These are phyloP conservation scores for Hawksworthiomyces lignivorus DNA, from an alignment of 2,329 filamentous ascomycete species.

Conservation along the genomic window DNA sequence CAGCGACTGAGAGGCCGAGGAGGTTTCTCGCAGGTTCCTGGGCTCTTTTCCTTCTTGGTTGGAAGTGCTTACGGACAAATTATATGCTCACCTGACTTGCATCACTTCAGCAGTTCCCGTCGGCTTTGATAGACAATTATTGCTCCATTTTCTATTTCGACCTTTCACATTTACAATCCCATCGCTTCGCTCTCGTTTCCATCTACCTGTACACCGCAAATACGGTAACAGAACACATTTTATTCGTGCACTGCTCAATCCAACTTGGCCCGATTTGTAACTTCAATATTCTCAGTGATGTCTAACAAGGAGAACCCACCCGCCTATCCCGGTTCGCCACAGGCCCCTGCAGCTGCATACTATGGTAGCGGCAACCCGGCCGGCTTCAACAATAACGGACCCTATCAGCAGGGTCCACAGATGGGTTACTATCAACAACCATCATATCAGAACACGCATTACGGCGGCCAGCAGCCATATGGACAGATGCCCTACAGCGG, in stretches of 20 bases:
- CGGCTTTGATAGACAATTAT: no score
- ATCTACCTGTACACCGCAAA: no score
- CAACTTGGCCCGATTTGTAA: no score
- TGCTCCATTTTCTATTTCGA: not conserved
- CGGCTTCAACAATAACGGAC: slow-evolving; percentile 21
- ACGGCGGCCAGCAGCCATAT: slow-evolving; percentile 4
- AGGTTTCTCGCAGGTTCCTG: no score
- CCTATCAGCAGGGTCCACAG: slow-evolving; percentile 33
- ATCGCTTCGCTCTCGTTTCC: not conserved
- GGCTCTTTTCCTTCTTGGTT: no score
- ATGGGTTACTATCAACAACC: slow-evolving; percentile 37
- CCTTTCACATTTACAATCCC: not conserved
- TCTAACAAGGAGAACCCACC: slow-evolving; percentile 40
- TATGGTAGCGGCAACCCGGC: slow-evolving; percentile 12
- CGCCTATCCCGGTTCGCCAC: slow-evolving; percentile 33
- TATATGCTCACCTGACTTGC: no score
- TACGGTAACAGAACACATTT: no score
- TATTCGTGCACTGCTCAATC: no score
- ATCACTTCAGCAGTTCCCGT: no score
- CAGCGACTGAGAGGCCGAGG: no score
- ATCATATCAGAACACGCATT: no score
- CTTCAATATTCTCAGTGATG: slow-evolving; percentile 28
- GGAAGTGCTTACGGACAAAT: no score
- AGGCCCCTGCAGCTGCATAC: slow-evolving; percentile 19
- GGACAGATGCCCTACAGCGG: slow-evolving; percentile 28